phyloP scores from a whole-genome alignment of 1,139 yeast genomes.

The Pichia norvegensis region DNA sequence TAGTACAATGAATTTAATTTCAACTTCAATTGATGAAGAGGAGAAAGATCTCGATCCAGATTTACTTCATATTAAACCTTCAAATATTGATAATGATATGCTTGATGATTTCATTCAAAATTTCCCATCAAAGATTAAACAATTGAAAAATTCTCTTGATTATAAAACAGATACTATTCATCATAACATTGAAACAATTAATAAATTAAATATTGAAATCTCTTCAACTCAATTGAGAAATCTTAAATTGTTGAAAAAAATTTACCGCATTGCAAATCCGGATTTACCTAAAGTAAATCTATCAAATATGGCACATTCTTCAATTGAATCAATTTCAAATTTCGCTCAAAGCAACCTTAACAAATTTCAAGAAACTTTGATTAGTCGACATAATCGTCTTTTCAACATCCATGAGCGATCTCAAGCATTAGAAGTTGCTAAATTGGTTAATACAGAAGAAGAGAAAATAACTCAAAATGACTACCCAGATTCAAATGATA shows the following conservation, averaged over 20 bases:
- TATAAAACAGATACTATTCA: slow-evolving; percentile 32
- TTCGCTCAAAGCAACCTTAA: neutral
- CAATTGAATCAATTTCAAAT: neutral
- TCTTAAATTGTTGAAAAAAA: slow-evolving; percentile 14
- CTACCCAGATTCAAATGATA: neutral
- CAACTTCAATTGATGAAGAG: neutral
- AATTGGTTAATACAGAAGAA: slow-evolving; percentile 26
- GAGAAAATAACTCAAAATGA: slow-evolving; percentile 4
- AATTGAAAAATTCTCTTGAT: slow-evolving; percentile 29
- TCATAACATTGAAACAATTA: slow-evolving; percentile 23
- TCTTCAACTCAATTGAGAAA: slow-evolving; percentile 14
- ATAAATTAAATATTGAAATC: slow-evolving; percentile 20
- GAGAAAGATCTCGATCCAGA: neutral
- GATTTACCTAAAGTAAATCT: slow-evolving; percentile 1
- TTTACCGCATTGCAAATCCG: slow-evolving; percentile 2
- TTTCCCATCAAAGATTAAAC: slow-evolving; percentile 2
- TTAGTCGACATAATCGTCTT: slow-evolving; percentile 12
- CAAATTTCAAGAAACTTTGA: neutral
- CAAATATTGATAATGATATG: slow-evolving; percentile 4
- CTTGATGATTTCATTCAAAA: slow-evolving; percentile 4
- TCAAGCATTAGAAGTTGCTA: slow-evolving; percentile 30
- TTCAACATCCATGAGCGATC: slow-evolving; percentile 26
- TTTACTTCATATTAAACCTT: slow-evolving; percentile 3
- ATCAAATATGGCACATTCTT: slow-evolving; percentile 1
- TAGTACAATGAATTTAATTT: neutral